Conservation (phyloP, 2,329 filamentous ascomycete genomes). For the Cadophora gregata region DNA sequence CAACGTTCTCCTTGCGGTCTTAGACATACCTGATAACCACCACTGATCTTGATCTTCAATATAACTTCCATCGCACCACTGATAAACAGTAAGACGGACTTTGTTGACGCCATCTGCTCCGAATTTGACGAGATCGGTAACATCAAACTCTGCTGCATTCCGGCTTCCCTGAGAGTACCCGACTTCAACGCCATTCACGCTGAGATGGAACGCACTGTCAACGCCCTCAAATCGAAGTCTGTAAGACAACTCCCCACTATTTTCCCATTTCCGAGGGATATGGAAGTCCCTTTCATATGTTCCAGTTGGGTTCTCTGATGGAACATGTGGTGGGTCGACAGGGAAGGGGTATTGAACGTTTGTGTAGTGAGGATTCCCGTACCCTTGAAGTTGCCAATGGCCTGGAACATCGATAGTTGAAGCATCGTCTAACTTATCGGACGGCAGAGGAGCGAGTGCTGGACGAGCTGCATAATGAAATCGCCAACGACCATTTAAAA, state of each 20-base stretch:
- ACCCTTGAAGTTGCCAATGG: slow-evolving; percentile 74
- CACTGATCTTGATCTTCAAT: slow-evolving; percentile 73
- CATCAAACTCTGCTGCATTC: slow-evolving; percentile 73
- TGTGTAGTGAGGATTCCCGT: slow-evolving; percentile 70
- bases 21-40: slow-evolving; percentile 62
- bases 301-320: slow-evolving; percentile 59
- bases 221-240: slow-evolving; percentile 74
- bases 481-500: slow-evolving; percentile 62
- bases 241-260: slow-evolving; percentile 53
- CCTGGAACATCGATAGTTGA: slow-evolving; percentile 63
- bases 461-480: slow-evolving; percentile 58
- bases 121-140: slow-evolving; percentile 57
- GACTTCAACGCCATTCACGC: slow-evolving; percentile 66
- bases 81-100: slow-evolving; percentile 70
- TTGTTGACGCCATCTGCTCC: slow-evolving; percentile 54
- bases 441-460: slow-evolving; percentile 49
- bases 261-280: slow-evolving; percentile 50
- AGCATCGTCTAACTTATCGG: slow-evolving; percentile 35
- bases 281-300: slow-evolving; percentile 56
- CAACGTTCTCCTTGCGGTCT: background rate
- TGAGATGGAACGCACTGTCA: slow-evolving; percentile 73
- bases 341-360: slow-evolving; percentile 72
- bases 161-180: slow-evolving; percentile 73
- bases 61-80: slow-evolving; percentile 72
- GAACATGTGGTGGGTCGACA: slow-evolving; percentile 65